Conservation (phyloP, 2,329 filamentous ascomycete genomes). For the Neonectria hederae region DNA sequence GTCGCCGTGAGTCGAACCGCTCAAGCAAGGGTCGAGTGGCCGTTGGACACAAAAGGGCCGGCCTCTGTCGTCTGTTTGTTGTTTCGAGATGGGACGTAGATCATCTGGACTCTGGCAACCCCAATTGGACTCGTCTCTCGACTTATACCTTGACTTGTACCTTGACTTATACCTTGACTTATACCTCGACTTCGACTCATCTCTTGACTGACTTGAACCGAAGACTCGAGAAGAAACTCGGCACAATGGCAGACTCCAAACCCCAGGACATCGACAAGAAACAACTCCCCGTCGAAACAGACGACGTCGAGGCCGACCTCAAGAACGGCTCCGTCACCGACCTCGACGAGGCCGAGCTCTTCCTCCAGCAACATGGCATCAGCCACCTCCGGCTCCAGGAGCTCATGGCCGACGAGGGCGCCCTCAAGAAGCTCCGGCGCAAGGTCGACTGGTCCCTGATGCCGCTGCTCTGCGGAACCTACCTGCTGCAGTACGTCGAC, state of each 20-base stretch:
- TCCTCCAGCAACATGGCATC: constrained; percentile 41
- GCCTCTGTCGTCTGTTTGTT: constrained; percentile 2
- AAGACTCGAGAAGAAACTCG: not conserved
- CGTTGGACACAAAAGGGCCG: constrained; percentile 32
- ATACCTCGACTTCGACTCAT: not conserved
- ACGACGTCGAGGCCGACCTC: constrained; percentile 40
- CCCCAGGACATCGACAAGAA: constrained; percentile 39
- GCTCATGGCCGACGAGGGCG: constrained; percentile 38
- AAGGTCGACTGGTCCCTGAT: constrained; percentile 62
- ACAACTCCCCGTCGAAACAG: constrained; percentile 24
- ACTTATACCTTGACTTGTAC: not conserved
- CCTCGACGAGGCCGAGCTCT: constrained; percentile 42
- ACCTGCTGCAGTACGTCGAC: constrained; percentile 64
- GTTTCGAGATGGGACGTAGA: constrained; percentile 6
- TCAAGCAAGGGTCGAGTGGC: not conserved
- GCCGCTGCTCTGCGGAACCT: constrained; percentile 61
- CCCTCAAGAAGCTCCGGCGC: constrained; percentile 43
- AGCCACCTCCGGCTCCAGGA: constrained; percentile 34
- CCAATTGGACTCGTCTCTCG: not conserved
- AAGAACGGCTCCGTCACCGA: constrained; percentile 36
- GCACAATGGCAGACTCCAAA: constrained; percentile 32
- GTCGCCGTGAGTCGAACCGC: constrained; percentile 25
- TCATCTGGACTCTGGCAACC: not conserved
- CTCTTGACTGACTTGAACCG: no score
- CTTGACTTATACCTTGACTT: not conserved